Base-by-base conservation (phyloP, 345 rosid species). In the Eucalyptus erythrocorys region DNA sequence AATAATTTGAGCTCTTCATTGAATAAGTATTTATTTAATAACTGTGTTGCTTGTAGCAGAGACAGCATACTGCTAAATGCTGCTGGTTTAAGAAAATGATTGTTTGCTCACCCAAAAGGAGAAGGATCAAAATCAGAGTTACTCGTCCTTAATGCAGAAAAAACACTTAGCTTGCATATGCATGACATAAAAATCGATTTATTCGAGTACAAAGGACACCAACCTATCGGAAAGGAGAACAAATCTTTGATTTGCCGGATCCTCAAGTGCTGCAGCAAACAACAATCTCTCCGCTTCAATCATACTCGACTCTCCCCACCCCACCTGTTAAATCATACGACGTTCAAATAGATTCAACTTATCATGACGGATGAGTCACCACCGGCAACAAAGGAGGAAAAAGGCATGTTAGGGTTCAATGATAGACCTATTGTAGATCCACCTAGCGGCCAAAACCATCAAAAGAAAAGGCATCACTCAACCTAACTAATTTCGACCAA, bases 141-240 rank as follows among this genome's bases (percentile, higher is more conserved):
- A 40, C 82, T 21, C 15, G 2, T 76, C 47, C 82, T 76, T 40
- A 76, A 21, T 37, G 82, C 47, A 86, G 43, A 86, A 48, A 47
- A 55, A 86, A 42, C 40, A 50, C 61, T 49, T 50, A 7, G n/a
- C 61, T 50, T n/a, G 47, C 43, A 22, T 26, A 37, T 4, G 11
- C 43, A 51, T 6, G 16, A 21, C 32, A 48, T 13, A 40, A 47
- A 88, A 55, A 90, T 17, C 21, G 40, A 79, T 40, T 34, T 43
- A 48, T 47, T 24, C 5, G 2, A n/a, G 22, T 50, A 45, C 51
- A 40, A 85, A 34, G 42, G 85, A 48, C 87, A 86, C 85, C 32
- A 32, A 98, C 99, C 99, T 98, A 91, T 98, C 99, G 84, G 99
- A 98, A 49, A 98, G 95, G 40, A 98, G 98, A 85, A 96, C 92